phyloP scores from a whole-genome alignment of 371 early-diverging fungal species.

The Umbelopsis sp. region DNA sequence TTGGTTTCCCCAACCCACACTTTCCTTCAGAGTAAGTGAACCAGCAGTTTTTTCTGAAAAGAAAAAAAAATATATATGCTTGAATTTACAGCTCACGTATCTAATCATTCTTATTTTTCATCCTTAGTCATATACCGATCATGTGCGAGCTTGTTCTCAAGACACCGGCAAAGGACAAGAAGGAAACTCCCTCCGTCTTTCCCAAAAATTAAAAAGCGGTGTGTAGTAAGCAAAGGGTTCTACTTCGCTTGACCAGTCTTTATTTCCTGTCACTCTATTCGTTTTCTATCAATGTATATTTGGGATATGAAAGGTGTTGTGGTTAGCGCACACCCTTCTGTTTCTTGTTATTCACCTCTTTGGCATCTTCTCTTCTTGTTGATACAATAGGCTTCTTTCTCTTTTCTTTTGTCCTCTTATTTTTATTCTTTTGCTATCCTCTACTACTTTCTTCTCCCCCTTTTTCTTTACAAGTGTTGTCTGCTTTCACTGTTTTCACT shows the following conservation, averaged over 20 bases:
- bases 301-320: slow-evolving; percentile 2
- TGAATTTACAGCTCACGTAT: slow-evolving; percentile 27
- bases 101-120: slow-evolving; percentile 19
- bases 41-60: too few relatives aligned
- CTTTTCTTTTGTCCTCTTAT: slow-evolving; percentile 13
- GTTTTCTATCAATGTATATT: slow-evolving; percentile 16
- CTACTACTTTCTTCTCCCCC: slow-evolving; percentile 9
- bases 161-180: slow-evolving; percentile 27
- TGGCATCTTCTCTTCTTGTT: slow-evolving; percentile 18
- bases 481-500: slow-evolving; percentile 16
- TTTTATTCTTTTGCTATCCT: slow-evolving; percentile 9
- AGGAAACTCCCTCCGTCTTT: slow-evolving; percentile 18
- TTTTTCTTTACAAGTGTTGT: slow-evolving; percentile 14
- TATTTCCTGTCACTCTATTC: neutral
- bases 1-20: slow-evolving; percentile 96
- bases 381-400: slow-evolving; percentile 7
- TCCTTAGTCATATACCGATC: slow-evolving; percentile 56
- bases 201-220: neutral
- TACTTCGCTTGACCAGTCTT: too few relatives aligned
- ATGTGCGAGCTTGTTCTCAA: slow-evolving; percentile 59
- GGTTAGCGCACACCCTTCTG: neutral
- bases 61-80: neutral
- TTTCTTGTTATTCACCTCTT: slow-evolving; percentile 18
- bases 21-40: slow-evolving; percentile 87
- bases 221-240: too few relatives aligned